phyloP scores from a whole-genome alignment of 176 grass and related monocot species.

The Rhynchospora breviuscula region DNA sequence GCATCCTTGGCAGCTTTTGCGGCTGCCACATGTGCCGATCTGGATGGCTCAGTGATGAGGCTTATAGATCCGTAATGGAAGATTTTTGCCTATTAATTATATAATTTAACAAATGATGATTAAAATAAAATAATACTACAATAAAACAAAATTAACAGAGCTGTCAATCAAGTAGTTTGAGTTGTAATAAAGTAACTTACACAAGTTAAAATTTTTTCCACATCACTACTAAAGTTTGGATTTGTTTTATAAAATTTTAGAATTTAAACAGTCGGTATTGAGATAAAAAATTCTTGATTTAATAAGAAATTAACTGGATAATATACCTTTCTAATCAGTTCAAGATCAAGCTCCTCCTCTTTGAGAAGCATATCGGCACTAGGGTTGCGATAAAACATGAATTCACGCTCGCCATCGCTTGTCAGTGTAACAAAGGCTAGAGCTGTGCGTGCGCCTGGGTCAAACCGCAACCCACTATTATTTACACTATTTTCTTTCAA shows the following conservation, averaged over 20 bases:
- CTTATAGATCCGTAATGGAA: conserved; percentile 97
- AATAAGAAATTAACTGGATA: neutral
- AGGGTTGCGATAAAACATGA: conserved; percentile 99
- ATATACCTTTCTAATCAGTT: conserved; percentile 82
- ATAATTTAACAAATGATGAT: neutral
- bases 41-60: conserved; percentile 97
- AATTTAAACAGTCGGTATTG: neutral
- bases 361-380: conserved; percentile 99
- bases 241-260: neutral
- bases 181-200: neutral
- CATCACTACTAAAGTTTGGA: neutral
- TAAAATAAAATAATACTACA: neutral
- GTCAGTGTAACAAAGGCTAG: conserved; percentile 91
- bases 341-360: conserved; percentile 82
- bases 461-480: conserved; percentile 75
- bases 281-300: conserved; percentile 9
- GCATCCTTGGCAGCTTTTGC: conserved; percentile 82
- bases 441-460: conserved; percentile 85
- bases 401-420: conserved; percentile 89
- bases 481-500: conserved; percentile 93
- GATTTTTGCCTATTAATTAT: conserved; percentile 66
- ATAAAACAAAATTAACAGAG: neutral
- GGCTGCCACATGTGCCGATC: conserved; percentile 79
- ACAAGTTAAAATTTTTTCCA: neutral
- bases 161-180: neutral